These are phyloP conservation scores for Melampsora larici-populina DNA, from an alignment of 1,284 basidiomycete species.

Conservation along the genomic window DNA sequence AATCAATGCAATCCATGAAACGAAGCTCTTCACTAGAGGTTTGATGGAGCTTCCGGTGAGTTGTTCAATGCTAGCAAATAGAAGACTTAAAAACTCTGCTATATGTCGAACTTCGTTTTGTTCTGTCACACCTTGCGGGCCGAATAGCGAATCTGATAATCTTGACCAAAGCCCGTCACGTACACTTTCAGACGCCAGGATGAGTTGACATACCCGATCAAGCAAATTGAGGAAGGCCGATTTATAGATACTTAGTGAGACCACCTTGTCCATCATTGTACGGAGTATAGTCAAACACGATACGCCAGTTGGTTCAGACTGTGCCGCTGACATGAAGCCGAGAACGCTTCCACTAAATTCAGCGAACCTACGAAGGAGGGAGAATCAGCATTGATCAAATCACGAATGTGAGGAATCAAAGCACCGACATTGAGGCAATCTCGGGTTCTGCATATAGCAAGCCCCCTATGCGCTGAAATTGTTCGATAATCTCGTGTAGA, in stretches of 20 bases:
- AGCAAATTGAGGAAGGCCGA: conserved; percentile 35
- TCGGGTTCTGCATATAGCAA: conserved; percentile 30
- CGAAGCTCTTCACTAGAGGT: conserved; percentile 30
- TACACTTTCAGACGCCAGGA: conserved; percentile 28
- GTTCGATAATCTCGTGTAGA: conserved; percentile 32
- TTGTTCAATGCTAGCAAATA: conserved; percentile 30
- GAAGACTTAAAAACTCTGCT: conserved; percentile 5
- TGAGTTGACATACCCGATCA: conserved; percentile 27
- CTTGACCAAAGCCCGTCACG: conserved; percentile 36
- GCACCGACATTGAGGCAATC: conserved; percentile 18
- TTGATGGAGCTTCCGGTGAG: conserved; percentile 34
- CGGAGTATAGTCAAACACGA: conserved; percentile 6
- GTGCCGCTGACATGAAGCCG: conserved; percentile 1
- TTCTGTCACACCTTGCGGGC: background rate
- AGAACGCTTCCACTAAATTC: conserved; percentile 3
- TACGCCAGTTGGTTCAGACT: background rate
- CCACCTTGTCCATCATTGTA: conserved; percentile 25
- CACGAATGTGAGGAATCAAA: background rate
- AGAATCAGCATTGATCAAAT: background rate
- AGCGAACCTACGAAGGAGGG: conserved; percentile 1
- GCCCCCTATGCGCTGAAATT: conserved; percentile 26
- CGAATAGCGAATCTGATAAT: conserved; percentile 12
- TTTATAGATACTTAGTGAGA: conserved; percentile 26
- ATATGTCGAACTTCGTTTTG: conserved; percentile 9
- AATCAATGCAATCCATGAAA: conserved; percentile 30